Conservation (phyloP, 1,139 yeast genomes). For the Magnusiomyces magnusii region DNA sequence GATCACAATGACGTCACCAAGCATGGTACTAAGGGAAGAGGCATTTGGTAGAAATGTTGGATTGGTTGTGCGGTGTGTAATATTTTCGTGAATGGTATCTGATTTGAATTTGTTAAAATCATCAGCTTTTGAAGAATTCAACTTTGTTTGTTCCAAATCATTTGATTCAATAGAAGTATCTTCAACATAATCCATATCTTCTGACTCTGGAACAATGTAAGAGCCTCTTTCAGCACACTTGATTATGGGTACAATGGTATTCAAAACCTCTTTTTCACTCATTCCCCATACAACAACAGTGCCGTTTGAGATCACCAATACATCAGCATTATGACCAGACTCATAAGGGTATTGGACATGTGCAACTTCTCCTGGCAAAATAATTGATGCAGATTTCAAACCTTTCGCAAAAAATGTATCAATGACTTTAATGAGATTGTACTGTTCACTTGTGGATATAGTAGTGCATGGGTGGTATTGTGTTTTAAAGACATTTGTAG, state of each 20-base stretch:
- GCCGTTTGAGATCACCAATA: conserved; percentile 63
- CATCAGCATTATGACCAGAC: conserved; percentile 39
- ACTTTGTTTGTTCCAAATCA: background rate
- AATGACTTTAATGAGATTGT: conserved; percentile 45
- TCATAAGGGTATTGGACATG: conserved; percentile 37
- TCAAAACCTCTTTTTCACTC: conserved; percentile 41
- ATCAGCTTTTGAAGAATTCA: background rate
- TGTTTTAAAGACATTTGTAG: background rate
- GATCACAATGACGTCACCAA: conserved; percentile 63
- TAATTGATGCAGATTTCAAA: conserved; percentile 34
- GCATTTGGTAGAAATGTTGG: background rate
- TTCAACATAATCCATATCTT: conserved; percentile 82
- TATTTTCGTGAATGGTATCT: background rate
- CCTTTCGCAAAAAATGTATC: conserved; percentile 35
- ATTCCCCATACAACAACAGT: conserved; percentile 80
- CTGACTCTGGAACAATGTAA: conserved; percentile 56
- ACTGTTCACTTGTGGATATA: conserved; percentile 61
- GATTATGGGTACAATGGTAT: conserved; percentile 41
- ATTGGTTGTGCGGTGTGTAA: background rate
- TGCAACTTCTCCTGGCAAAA: conserved; percentile 71
- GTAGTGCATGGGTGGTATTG: conserved; percentile 44
- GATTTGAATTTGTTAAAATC: background rate
- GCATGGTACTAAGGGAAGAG: conserved; percentile 35
- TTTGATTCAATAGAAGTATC: conserved; percentile 21
- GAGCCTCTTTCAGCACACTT: conserved; percentile 42